phyloP scores from a whole-genome alignment of 2,329 filamentous ascomycete species.

The Acarospora socialis region DNA sequence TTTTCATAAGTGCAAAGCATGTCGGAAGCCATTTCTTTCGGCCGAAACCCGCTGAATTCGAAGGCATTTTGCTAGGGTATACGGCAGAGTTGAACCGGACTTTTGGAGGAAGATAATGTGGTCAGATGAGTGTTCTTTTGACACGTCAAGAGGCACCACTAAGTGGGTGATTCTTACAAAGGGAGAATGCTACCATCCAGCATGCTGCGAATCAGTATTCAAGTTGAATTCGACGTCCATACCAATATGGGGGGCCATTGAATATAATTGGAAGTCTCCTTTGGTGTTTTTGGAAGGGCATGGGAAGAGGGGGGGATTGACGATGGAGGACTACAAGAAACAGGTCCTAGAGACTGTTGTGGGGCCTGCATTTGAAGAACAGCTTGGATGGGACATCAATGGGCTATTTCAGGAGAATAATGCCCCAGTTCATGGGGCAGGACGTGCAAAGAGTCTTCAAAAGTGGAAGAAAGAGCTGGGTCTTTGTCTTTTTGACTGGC shows the following conservation, averaged over 20 bases:
- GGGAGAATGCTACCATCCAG: too few species aligned
- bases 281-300: too few species aligned
- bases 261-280: neutral
- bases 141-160: slow-evolving; percentile 1
- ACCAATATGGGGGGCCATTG: slow-evolving; percentile 6
- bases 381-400: neutral
- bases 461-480: slow-evolving; percentile 1
- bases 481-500: slow-evolving; percentile 7
- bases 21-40: too few species aligned
- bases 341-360: slow-evolving; percentile 3
- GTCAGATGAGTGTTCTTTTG: too few species aligned
- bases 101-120: slow-evolving; percentile 7
- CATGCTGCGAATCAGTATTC: slow-evolving; percentile 4
- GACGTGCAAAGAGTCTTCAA: neutral
- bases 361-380: too few species aligned
- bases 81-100: too few species aligned
- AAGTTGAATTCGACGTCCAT: slow-evolving; percentile 4
- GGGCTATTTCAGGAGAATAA: slow-evolving; percentile 12
- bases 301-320: slow-evolving; percentile 1
- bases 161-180: neutral
- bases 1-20: too few species aligned
- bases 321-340: neutral
- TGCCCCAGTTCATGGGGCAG: slow-evolving; percentile 4
- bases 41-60: too few species aligned
- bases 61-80: too few species aligned